Evolutionary conservation across 257 asterid genomes (phyloP).

Genomic region (Vinca minor): DNA sequence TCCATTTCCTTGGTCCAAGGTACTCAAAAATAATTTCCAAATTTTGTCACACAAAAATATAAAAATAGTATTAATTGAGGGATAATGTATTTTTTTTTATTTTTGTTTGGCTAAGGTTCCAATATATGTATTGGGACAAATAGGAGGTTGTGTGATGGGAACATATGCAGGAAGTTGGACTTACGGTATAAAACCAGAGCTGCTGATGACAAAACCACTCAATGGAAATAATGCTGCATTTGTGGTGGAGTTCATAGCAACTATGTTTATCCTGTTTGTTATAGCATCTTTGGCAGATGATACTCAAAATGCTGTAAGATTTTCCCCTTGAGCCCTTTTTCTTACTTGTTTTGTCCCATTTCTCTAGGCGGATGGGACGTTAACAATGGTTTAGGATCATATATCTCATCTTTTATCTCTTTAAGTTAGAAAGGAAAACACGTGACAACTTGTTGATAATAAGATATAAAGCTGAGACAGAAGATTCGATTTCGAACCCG

Average conservation of each 20-base stretch:
- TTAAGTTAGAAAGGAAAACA: too few species aligned
- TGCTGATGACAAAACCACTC: constrained; percentile 57
- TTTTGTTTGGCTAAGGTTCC: constrained; percentile 45
- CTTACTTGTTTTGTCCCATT: neutral
- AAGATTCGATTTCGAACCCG: too few species aligned
- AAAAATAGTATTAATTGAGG: neutral
- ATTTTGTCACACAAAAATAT: neutral
- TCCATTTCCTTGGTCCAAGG: constrained; percentile 78
- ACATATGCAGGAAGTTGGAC: constrained; percentile 43
- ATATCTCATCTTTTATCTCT: too few species aligned
- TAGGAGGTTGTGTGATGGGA: constrained; percentile 62
- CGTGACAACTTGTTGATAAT: too few species aligned
- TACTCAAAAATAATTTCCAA: constrained; percentile 11
- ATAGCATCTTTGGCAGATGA: constrained; percentile 52
- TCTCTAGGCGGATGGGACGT: too few species aligned
- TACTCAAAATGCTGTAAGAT: constrained; percentile 47
- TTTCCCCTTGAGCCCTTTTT: too few species aligned
- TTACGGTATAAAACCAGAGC: constrained; percentile 51
- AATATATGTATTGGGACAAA: constrained; percentile 55
- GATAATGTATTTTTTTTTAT: too few species aligned
- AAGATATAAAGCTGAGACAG: too few species aligned
- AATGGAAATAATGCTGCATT: constrained; percentile 58
- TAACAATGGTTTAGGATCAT: too few species aligned
- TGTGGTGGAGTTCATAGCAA: constrained; percentile 60
- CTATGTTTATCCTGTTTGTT: constrained; percentile 60